Evolutionary conservation across 2,329 filamentous ascomycete species (phyloP), one percentile per base, ranked within the genome.

Genomic region (Xylaria sp.): DNA sequence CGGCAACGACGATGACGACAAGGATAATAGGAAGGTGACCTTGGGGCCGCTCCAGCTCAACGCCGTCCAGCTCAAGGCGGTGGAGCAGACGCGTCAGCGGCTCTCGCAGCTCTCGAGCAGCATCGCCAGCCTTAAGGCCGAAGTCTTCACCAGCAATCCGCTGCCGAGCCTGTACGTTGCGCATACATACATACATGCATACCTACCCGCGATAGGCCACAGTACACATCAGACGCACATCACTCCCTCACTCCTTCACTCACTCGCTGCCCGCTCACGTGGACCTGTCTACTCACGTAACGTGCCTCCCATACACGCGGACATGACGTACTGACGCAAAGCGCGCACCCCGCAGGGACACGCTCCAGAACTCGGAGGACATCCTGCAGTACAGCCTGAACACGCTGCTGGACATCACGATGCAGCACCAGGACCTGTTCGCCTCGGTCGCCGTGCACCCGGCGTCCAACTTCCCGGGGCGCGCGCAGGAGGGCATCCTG

Each of bases 381-480:
- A 90, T 92, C 68, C 82, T 92, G 48, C 86, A 87, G 61, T 82
- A 82, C 61, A 90, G 90, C 69, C 81, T 94, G 38, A 76, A 81
- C 57, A 84, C 83, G 20, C 79, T 93, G 55, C 83, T 87, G 53
- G 79, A 86, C 38, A 81, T 86, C 63, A 77, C 91, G 43, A 78
- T 78, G 59, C 81, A 87, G 49, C 83, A 92, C 65, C 76, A 82
- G 39, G 81, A 87, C 39, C 80, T 91, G 42, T 85, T 95, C 57
- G 80, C 80, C 52, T 84, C 85, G 50, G 80, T 91, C 47, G 87
- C 89, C 59, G 83, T 90, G 19, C 91, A 90, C 67, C 91, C 91
- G 0, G 85, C 87, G 11, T 89, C 90, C 2, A 86, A 86, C 69
- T 94, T 84, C 72, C 91, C 85, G 4, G 88, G 84, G 37, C 86